These are phyloP conservation scores for Acacia crassicarpa DNA, from an alignment of 306 rosid genomes.

Conservation along the genomic window DNA sequence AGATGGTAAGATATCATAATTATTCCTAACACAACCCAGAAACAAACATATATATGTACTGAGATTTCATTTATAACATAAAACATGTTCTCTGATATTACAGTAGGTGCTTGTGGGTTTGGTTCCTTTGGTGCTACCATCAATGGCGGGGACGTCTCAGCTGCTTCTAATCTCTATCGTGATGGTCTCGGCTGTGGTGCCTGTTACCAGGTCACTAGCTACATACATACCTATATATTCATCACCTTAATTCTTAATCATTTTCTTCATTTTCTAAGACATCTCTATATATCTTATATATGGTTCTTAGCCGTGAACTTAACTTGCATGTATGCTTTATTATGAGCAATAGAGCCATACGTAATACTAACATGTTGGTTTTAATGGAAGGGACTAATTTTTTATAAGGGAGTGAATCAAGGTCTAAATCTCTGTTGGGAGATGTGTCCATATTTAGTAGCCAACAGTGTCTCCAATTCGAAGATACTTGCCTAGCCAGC, in stretches of 20 bases:
- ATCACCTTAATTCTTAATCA: background rate
- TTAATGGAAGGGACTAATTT: too few species aligned
- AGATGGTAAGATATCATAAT: slow-evolving; percentile 52
- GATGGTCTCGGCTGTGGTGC: slow-evolving; percentile 93
- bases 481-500: background rate
- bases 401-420: too few species aligned
- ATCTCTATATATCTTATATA: background rate
- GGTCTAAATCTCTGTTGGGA: too few species aligned
- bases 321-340: background rate
- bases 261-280: background rate
- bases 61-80: slow-evolving; percentile 18
- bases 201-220: slow-evolving; percentile 74
- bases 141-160: slow-evolving; percentile 86
- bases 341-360: too few species aligned
- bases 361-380: too few species aligned
- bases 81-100: slow-evolving; percentile 23
- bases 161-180: slow-evolving; percentile 75
- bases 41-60: background rate
- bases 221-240: too few species aligned
- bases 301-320: background rate
- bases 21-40: background rate
- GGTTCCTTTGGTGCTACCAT: slow-evolving; percentile 90
- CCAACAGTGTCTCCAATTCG: too few species aligned
- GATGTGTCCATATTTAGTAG: too few species aligned
- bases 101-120: slow-evolving; percentile 82